These are phyloP conservation scores for Pisolithus orientalis DNA, from an alignment of 768 basidiomycete genomes.

Conservation along the genomic window DNA sequence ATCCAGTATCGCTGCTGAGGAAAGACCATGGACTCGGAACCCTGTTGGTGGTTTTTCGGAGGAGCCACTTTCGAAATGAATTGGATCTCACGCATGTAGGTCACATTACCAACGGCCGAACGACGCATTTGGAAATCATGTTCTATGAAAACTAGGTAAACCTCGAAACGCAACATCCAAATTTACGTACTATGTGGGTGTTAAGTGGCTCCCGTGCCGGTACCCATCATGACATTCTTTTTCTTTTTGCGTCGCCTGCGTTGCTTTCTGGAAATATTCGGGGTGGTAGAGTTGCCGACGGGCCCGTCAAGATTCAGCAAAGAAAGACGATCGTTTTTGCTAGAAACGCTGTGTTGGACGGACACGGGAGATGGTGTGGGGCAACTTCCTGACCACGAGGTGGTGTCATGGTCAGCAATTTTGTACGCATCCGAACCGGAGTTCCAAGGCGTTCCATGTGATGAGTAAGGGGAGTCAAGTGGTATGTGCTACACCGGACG, in stretches of 20 bases:
- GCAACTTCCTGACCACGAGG: neutral
- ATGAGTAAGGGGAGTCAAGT: neutral
- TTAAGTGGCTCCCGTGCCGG: conserved; percentile 13
- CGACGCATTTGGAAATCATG: conserved; percentile 3
- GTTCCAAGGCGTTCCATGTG: neutral
- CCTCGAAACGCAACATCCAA: neutral
- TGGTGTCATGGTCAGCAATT: neutral
- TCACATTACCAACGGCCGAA: neutral
- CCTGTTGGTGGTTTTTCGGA: neutral
- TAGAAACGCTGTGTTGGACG: conserved; percentile 6
- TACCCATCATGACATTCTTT: conserved; percentile 30
- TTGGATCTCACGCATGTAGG: neutral
- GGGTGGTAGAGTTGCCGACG: conserved; percentile 10
- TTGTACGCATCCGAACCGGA: neutral
- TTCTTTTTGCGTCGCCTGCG: conserved; percentile 49
- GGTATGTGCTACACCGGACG: neutral
- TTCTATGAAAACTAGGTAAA: neutral
- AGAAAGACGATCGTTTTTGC: conserved; percentile 25
- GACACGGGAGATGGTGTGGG: conserved; percentile 1
- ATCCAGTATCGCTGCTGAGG: neutral
- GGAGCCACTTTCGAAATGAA: neutral
- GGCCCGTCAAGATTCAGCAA: conserved; percentile 54
- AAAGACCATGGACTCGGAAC: neutral
- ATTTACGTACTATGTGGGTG: conserved; percentile 13
- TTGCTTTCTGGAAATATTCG: conserved; percentile 43